These are phyloP conservation scores for Sporothrix brunneoviolacea DNA, from an alignment of 2,329 filamentous ascomycete genomes.

Conservation along the genomic window DNA sequence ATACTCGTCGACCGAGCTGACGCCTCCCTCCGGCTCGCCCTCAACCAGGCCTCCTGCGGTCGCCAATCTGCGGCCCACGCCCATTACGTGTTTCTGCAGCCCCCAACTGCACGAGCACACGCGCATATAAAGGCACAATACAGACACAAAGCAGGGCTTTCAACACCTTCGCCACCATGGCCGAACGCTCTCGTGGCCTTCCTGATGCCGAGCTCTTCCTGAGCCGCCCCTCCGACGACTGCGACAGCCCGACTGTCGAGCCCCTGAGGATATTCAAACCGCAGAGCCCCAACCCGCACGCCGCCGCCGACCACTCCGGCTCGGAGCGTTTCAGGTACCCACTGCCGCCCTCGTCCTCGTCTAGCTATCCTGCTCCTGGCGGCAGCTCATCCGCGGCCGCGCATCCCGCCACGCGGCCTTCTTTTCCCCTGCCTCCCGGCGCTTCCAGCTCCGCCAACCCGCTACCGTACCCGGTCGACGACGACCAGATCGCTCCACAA, in stretches of 20 bases:
- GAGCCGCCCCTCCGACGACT: constrained; percentile 42
- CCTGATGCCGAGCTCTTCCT: constrained; percentile 82
- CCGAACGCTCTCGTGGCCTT: constrained; percentile 54
- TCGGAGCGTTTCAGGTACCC: constrained; percentile 46
- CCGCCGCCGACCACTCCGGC: constrained; percentile 21
- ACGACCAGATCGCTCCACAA: constrained; percentile 41
- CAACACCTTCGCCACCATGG: constrained; percentile 29
- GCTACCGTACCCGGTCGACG: constrained; percentile 69
- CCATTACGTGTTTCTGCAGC: neutral
- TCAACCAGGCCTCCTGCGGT: neutral
- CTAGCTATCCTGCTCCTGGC: constrained; percentile 10
- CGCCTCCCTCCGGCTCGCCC: neutral
- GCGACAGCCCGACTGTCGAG: constrained; percentile 72
- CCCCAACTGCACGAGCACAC: neutral
- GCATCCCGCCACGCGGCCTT: constrained; percentile 49
- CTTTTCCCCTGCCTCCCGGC: constrained; percentile 59
- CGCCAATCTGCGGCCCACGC: neutral
- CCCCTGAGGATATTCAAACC: constrained; percentile 81
- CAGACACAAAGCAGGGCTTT: too few species aligned
- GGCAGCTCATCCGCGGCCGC: neutral
- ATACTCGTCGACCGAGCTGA: too few species aligned
- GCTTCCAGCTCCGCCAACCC: constrained; percentile 63
- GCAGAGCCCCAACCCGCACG: constrained; percentile 53
- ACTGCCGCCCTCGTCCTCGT: constrained; percentile 35
- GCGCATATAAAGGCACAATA: neutral